Evolutionary conservation across 768 basidiomycete genomes (phyloP).

Genomic region (Phaffia tasmanica): DNA sequence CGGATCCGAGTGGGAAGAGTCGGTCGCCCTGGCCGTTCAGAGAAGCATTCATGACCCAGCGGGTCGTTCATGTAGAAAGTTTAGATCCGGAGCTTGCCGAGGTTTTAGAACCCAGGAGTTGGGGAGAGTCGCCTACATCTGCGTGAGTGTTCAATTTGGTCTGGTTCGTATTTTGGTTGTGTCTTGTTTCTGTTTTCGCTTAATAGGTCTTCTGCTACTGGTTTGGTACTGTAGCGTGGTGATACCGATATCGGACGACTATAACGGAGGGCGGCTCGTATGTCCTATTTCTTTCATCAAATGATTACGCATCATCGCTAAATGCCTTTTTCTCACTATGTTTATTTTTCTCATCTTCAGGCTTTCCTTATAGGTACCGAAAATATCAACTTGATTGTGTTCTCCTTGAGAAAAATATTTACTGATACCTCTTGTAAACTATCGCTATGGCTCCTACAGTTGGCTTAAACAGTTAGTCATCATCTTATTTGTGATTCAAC

Average conservation of each 20-base stretch:
- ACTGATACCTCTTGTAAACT: too few relatives aligned
- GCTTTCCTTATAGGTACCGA: background rate
- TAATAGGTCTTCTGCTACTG: background rate
- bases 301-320: too few relatives aligned
- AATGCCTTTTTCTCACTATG: too few relatives aligned
- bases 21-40: constrained; percentile 23
- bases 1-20: background rate
- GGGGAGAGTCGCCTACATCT: constrained; percentile 9
- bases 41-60: constrained; percentile 20
- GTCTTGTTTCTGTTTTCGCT: background rate
- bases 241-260: constrained; percentile 16
- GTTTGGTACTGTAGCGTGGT: background rate
- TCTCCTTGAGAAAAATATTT: too few relatives aligned
- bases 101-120: constrained; percentile 13
- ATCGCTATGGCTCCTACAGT: too few relatives aligned
- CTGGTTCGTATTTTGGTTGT: background rate
- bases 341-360: constrained; percentile 10
- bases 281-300: too few relatives aligned
- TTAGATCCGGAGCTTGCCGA: constrained; percentile 15
- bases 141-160: background rate
- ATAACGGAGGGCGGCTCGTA: constrained; percentile 10
- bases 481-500: too few relatives aligned
- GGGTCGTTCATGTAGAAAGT: background rate
- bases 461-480: too few relatives aligned
- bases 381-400: too few relatives aligned